Evolutionary conservation across 768 basidiomycete genomes (phyloP).

Genomic region (Tricholoma sp.): DNA sequence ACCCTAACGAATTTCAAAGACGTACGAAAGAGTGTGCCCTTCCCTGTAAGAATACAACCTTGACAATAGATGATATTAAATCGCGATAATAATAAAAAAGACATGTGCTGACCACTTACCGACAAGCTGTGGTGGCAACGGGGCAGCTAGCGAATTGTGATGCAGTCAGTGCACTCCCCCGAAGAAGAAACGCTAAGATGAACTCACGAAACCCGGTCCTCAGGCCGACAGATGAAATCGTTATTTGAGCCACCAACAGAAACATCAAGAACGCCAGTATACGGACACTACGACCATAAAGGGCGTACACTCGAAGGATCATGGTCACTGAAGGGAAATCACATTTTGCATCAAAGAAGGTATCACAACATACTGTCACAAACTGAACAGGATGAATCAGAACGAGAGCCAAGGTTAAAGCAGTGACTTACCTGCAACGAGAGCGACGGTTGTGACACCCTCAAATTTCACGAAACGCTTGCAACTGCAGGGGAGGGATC

Average conservation of each 20-base stretch:
- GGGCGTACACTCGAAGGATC: slow-evolving; percentile 27
- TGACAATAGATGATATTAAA: not conserved
- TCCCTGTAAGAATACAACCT: slow-evolving; percentile 25
- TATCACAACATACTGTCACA: slow-evolving; percentile 15
- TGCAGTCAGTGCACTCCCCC: not conserved
- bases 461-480: slow-evolving; percentile 24
- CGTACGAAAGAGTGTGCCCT: slow-evolving; percentile 19
- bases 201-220: slow-evolving; percentile 21
- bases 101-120: slow-evolving; percentile 9
- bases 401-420: not conserved
- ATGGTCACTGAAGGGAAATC: slow-evolving; percentile 20
- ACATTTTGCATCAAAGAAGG: not conserved
- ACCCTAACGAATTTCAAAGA: no score
- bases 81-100: no score
- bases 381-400: slow-evolving; percentile 7
- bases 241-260: slow-evolving; percentile 22
- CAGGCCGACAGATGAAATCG: slow-evolving; percentile 19
- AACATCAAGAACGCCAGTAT: slow-evolving; percentile 17
- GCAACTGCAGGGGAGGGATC: slow-evolving; percentile 13
- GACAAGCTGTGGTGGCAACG: slow-evolving; percentile 19
- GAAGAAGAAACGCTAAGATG: not conserved
- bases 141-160: slow-evolving; percentile 12
- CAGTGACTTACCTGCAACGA: slow-evolving; percentile 19
- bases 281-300: slow-evolving; percentile 17
- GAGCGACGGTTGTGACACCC: slow-evolving; percentile 20